Evolutionary conservation across 2,329 filamentous ascomycete genomes (phyloP).

Genomic region (Arthroderma sp.): DNA sequence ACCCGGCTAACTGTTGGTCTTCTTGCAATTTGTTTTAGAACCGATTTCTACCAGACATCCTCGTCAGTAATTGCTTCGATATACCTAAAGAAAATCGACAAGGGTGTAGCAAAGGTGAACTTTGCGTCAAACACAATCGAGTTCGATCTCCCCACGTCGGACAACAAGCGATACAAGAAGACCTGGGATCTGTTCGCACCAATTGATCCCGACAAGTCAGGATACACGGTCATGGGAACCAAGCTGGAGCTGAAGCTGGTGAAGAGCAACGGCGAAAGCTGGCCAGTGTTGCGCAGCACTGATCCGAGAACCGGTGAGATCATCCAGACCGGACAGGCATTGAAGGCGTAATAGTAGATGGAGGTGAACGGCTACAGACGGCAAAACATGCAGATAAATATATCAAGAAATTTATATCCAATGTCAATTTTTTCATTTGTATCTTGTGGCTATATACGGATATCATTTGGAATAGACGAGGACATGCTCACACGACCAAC

Average conservation of each 20-base stretch:
- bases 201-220: conserved; percentile 63
- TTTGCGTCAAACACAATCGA: conserved; percentile 52
- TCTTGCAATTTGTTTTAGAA: conserved; percentile 30
- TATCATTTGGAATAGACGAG: too few species aligned
- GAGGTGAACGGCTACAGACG: too few species aligned
- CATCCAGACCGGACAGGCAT: conserved; percentile 76
- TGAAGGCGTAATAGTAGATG: conserved; percentile 29
- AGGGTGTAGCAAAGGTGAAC: conserved; percentile 57
- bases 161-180: conserved; percentile 68
- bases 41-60: conserved; percentile 91
- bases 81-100: conserved; percentile 95
- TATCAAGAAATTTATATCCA: too few species aligned
- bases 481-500: too few species aligned
- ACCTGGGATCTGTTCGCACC: conserved; percentile 61
- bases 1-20: too few species aligned
- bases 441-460: too few species aligned
- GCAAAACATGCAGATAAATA: too few species aligned
- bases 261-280: conserved; percentile 63
- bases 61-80: conserved; percentile 76
- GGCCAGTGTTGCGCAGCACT: conserved; percentile 73
- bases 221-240: conserved; percentile 71
- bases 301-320: conserved; percentile 65
- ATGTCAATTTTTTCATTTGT: too few species aligned
- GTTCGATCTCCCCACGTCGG: conserved; percentile 74
- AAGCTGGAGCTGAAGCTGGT: conserved; percentile 71